phyloP scores from a whole-genome alignment of 306 rosid species.

The Trifolium subterraneum region DNA sequence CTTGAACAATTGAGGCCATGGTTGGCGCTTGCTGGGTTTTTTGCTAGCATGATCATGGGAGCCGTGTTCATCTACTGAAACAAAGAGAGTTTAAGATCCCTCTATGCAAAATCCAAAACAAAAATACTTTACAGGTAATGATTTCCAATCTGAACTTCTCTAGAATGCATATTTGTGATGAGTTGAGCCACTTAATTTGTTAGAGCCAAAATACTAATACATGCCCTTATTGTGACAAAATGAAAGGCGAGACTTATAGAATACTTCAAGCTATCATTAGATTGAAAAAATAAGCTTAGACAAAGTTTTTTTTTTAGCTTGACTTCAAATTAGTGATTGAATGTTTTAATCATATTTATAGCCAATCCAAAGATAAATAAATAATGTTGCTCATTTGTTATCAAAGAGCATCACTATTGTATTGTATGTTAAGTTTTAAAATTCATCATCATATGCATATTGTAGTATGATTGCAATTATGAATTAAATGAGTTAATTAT shows the following conservation, averaged over 20 bases:
- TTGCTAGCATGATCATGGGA: background rate
- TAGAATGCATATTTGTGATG: background rate
- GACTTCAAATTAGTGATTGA: too few relatives aligned
- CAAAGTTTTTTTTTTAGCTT: background rate
- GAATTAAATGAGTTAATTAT: too few relatives aligned
- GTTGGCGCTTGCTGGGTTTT: background rate
- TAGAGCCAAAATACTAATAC: background rate
- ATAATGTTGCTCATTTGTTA: too few relatives aligned
- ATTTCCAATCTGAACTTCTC: background rate
- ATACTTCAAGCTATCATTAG: too few relatives aligned
- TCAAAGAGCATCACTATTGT: too few relatives aligned
- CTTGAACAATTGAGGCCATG: background rate
- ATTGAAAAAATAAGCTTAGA: background rate
- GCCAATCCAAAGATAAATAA: too few relatives aligned
- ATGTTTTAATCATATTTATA: too few relatives aligned
- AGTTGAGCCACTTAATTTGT: too few relatives aligned
- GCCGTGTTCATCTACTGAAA: background rate
- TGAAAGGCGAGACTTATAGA: background rate
- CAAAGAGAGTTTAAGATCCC: background rate
- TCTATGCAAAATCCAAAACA: too few relatives aligned
- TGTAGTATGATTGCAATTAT: too few relatives aligned
- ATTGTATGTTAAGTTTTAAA: too few relatives aligned
- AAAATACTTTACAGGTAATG: background rate
- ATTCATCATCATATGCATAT: too few relatives aligned
- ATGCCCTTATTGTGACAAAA: background rate